A percentile compares a stretch with the other conserved stretches of the same genome.
phyloP scores from a whole-genome alignment of 2,329 filamentous ascomycete genomes.

The Beauveria varroae region DNA sequence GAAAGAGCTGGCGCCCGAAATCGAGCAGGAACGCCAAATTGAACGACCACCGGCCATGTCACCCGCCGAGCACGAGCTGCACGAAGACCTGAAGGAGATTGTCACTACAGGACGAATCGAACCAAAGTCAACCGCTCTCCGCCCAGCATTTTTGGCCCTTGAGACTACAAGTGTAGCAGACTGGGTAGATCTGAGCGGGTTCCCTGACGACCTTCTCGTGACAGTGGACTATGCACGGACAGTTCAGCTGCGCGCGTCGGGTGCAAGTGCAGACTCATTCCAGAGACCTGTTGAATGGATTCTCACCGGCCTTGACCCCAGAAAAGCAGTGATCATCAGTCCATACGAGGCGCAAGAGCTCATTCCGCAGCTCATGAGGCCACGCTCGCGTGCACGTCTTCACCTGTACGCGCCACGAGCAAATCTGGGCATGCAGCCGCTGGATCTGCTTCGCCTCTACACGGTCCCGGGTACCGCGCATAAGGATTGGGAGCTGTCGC shows the following conservation, averaged over 20 bases:
- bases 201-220: background rate
- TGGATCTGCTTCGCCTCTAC: background rate
- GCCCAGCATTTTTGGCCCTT: background rate
- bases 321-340: constrained; percentile 47
- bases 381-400: constrained; percentile 28
- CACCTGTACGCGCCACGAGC: constrained; percentile 35
- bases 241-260: background rate
- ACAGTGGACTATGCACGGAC: background rate
- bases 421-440: background rate
- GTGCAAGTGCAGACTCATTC: background rate
- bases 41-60: constrained; percentile 36
- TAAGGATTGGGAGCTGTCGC: background rate
- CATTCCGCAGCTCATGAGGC: constrained; percentile 26
- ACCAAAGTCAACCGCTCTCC: background rate
- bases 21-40: constrained; percentile 50
- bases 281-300: constrained; percentile 5
- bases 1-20: constrained; percentile 57
- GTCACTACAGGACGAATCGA: background rate
- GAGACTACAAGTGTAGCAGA: background rate
- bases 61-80: constrained; percentile 35
- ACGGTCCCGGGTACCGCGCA: background rate
- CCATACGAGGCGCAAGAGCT: constrained; percentile 51
- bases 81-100: constrained; percentile 18
- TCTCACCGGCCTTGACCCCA: background rate
- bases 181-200: background rate